Base-by-base conservation (phyloP, 1,284 basidiomycete species). In the Sanghuangporus sanghuang region DNA sequence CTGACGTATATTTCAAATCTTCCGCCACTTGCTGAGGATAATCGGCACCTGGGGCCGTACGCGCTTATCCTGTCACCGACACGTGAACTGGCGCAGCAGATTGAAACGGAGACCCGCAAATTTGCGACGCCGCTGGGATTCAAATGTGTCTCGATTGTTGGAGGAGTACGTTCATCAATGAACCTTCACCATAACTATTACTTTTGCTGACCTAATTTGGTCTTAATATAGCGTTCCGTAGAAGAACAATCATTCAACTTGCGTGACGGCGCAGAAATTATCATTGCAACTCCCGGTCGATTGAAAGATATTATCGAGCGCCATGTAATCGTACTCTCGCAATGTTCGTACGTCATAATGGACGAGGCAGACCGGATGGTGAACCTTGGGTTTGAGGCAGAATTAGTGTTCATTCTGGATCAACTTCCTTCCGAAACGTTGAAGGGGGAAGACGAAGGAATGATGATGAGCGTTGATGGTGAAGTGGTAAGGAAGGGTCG, bases 331-430 rank as follows among this genome's bases (percentile, higher is more conserved):
- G 96, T 99, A 42, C 84, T 99, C 57, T 90, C 90, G 4, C 96
- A 99, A 76, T 98, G 96, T 76, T 93, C 93, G 1, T 99, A 98
- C 73, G 89, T 99, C 59, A 96, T 99, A 67, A 96, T 99, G 95
- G 97, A 99, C 75, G 96, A 99, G 79, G 97, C 97, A 18, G 96
- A 99, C 75, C 86, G 96, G 62, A 98, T 99, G 96, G 95, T 99
- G 63, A 90, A 97, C 72, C 86, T 99, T 38, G 97, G 97, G 9
- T 99, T 98, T 75, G 97, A 99, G 75, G 85, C 85, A 14, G 95
- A 96, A 73, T 79, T 99, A 58, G 95, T 92, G 46, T 98, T 94
- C 74, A 99, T 99, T 69, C 80, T 99, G 59, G 96, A 98, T 75
- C 86, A 93, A 64, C 81, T 99, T 67, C 96, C 97, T 3, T 81